Evolutionary conservation across 805 yeast genomes (phyloP).

Genomic region (Hanseniaspora nectarophila): DNA sequence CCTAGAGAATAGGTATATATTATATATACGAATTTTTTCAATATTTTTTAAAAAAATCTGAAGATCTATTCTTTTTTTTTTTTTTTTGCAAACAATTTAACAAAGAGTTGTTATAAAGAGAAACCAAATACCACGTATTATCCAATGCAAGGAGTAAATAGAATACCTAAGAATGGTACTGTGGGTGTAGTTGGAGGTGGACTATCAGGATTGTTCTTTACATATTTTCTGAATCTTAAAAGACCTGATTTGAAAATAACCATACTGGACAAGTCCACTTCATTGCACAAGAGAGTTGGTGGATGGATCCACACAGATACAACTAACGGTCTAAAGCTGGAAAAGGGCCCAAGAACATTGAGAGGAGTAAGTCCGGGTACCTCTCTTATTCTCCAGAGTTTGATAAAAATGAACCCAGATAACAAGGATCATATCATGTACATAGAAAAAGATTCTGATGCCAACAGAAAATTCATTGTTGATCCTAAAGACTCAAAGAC

Average conservation of each 20-base stretch:
- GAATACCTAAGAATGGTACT: constrained; percentile 26
- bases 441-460: constrained; percentile 44
- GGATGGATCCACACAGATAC: constrained; percentile 56
- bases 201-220: constrained; percentile 67
- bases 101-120: too few species aligned
- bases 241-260: constrained; percentile 65
- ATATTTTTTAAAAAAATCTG: too few species aligned
- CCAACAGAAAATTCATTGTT: constrained; percentile 62
- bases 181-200: constrained; percentile 83
- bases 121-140: background rate
- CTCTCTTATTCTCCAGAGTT: constrained; percentile 45
- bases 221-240: constrained; percentile 54
- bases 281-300: constrained; percentile 37
- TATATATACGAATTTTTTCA: background rate
- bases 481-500: constrained; percentile 30
- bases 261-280: constrained; percentile 42
- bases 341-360: constrained; percentile 85
- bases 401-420: constrained; percentile 37
- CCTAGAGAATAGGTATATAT: background rate
- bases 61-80: background rate
- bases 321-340: constrained; percentile 34
- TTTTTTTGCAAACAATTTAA: background rate
- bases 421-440: constrained; percentile 42
- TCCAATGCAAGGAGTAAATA: constrained; percentile 3
- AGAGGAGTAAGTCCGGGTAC: constrained; percentile 77